phyloP scores from a whole-genome alignment of 2,329 filamentous ascomycete genomes.

The Trichoderma sp. region DNA sequence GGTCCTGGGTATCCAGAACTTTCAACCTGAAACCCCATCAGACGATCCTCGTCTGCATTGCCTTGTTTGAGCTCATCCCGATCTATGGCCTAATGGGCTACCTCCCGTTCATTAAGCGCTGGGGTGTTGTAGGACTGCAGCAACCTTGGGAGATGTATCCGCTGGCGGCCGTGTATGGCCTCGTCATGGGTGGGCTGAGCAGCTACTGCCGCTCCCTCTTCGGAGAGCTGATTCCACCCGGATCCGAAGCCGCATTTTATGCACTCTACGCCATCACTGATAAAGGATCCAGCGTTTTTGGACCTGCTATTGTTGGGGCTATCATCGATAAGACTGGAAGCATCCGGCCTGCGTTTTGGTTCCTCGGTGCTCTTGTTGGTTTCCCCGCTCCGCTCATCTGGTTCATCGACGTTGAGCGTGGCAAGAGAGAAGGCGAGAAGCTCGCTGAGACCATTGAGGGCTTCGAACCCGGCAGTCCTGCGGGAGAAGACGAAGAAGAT shows the following conservation, averaged over 20 bases:
- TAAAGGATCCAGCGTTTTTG: slow-evolving; percentile 92
- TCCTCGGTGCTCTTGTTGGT: slow-evolving; percentile 81
- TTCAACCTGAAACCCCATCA: slow-evolving; percentile 75
- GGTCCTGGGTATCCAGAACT: slow-evolving; percentile 74
- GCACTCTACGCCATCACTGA: slow-evolving; percentile 97
- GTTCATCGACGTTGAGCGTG: slow-evolving; percentile 80
- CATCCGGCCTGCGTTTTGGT: slow-evolving; percentile 88
- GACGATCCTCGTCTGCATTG: slow-evolving; percentile 90
- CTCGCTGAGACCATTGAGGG: slow-evolving; percentile 63
- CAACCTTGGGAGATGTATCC: slow-evolving; percentile 97
- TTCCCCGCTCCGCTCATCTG: slow-evolving; percentile 83
- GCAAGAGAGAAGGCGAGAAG: slow-evolving; percentile 66
- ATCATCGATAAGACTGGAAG: slow-evolving; percentile 85
- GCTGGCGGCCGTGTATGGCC: slow-evolving; percentile 84
- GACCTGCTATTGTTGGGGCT: slow-evolving; percentile 86
- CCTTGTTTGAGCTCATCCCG: slow-evolving; percentile 87
- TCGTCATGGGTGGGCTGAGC: slow-evolving; percentile 90
- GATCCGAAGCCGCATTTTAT: slow-evolving; percentile 94
- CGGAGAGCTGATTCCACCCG: slow-evolving; percentile 89
- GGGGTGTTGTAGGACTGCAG: slow-evolving; percentile 83
- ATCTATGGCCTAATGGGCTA: slow-evolving; percentile 89
- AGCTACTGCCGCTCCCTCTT: slow-evolving; percentile 91
- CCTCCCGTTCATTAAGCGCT: slow-evolving; percentile 71
- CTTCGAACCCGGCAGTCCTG: slow-evolving; percentile 38
- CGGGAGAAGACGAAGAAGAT: slow-evolving; percentile 28